Base-by-base conservation (phyloP, 2,329 filamentous ascomycete species). In the Aspergillus carbonarius region DNA sequence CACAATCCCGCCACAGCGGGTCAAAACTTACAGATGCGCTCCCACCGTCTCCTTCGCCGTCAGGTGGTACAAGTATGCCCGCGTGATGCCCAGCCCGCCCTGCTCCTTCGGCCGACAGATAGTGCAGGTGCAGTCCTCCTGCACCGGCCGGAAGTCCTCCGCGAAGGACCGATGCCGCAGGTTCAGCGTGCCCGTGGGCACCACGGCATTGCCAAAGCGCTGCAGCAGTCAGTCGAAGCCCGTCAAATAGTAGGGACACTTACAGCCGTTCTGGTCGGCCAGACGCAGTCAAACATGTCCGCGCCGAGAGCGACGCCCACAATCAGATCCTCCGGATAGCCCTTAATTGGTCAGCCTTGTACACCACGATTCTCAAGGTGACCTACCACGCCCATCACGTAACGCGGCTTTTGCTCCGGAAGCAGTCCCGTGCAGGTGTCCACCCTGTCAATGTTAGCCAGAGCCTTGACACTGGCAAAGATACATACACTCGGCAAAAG, bases 281-380 rank as follows among this genome's bases (percentile, higher is more conserved):
- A 99, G 6, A 99, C 95, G 72, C 96, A 99, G 77, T 99, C 95
- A 73, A 99, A 99, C 95, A 99, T 99, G 77, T 99, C 95, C 50
- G 95, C 95, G 3, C 95, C 95, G 0, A 99, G 83, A 1, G 95
- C 95, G 4, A 97, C 88, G 54, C 92, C 96, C 39, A 99, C 93
- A 1, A 99, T 85, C 57, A 99, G 81, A 71, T 99, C 95, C 78
- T 98, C 95, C 1, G 95, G 95, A 74, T 97, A 99, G 12, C 95
- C 92, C 83, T 85, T 85, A 54, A 25, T 50, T 12, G 13, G 30
- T 42, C 7, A 51, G 42, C 47, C 25, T 18, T 10, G 12, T 39
- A 27, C n/a, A 12, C 15, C 34, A 5, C 13, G 1, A 30, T 51
- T 17, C 49, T 18, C 4, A 20, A n/a, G 20, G 10, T 23, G 6